Base-by-base conservation (phyloP, 176 grass and related monocot species). In the Musa schizocarpa region DNA sequence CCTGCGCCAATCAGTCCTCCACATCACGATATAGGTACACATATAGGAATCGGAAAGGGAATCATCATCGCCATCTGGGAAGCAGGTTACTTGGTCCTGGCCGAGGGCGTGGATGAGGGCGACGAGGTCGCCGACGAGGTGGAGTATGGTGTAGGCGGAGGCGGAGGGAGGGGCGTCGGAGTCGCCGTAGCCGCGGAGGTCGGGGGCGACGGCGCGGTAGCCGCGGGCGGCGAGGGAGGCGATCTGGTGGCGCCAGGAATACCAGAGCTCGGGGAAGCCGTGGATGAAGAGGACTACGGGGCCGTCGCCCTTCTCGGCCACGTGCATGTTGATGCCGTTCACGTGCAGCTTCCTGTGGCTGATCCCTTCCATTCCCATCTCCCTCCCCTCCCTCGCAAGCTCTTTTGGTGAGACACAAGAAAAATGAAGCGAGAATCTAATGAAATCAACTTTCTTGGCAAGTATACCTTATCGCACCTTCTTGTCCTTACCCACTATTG, bases 221-320 rank as follows among this genome's bases (percentile, higher is more conserved):
- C 85, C 77, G 0, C 72, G 71, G 50, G 43, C 55, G 16, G 85
- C 72, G 9, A 87, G 77, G 65, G 78, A 65, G 50, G 50, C 9
- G 19, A 87, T 87, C 72, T 87, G 85, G 77, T 80, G 81, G 58
- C 85, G 64, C 85, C 85, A 87, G 6, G 85, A 83, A 66, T 87
- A 83, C 85, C 85, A 87, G 22, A 87, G 73, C 51, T 87, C 85
- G 0, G 85, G 85, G 50, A 87, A 87, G 26, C 85, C 81, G 29
- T 87, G 85, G 34, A 87, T 12, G 73, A 87, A 73, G 23, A 87
- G 81, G 63, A 83, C 85, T 10, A 67, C 50, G 1, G 77, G 75
- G 3, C 85, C 85, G 1, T 68, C 74, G 1, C 85, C 85, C 71
- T 87, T 83, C 81, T 87, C 85, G 1, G 85, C 85, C 19, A 87